Percentiles rank a stretch among this genome's conserved stretches.
Conservation (phyloP, 2,329 filamentous ascomycete species). For the Blastomyces silverae region DNA sequence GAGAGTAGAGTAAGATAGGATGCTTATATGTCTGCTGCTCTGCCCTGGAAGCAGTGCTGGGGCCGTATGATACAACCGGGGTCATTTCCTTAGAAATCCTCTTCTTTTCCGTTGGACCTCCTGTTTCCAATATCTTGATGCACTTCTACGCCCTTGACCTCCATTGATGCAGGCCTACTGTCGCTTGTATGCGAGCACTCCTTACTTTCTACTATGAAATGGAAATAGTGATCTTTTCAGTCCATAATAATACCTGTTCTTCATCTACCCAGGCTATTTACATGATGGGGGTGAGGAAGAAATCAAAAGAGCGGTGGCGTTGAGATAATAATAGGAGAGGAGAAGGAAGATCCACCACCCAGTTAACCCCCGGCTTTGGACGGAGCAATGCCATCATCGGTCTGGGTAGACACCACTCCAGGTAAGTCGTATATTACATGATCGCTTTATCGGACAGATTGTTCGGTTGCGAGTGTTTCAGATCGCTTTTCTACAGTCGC, state of each 20-base stretch:
- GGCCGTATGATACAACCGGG: too few relatives aligned
- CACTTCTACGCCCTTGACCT: too few relatives aligned
- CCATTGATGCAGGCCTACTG: too few relatives aligned
- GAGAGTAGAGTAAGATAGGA: neutral
- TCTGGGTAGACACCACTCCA: neutral
- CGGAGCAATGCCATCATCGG: neutral
- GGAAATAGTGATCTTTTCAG: neutral
- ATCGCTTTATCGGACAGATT: neutral
- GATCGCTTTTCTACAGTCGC: conserved; percentile 10
- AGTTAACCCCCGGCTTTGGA: neutral
- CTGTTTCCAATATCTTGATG: too few relatives aligned
- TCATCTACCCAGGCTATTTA: conserved; percentile 3
- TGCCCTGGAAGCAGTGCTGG: too few relatives aligned
- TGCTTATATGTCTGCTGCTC: too few relatives aligned
- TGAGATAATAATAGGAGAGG: conserved; percentile 8
- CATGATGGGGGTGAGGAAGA: neutral
- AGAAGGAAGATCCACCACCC: neutral
- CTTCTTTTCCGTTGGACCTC: too few relatives aligned
- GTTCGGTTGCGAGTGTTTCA: too few relatives aligned
- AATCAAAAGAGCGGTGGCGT: neutral
- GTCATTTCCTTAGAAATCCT: too few relatives aligned
- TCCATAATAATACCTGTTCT: conserved; percentile 8
- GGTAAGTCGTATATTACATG: conserved; percentile 3
- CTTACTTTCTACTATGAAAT: neutral
- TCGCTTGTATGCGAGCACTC: too few relatives aligned